Base-by-base conservation (phyloP, 1,284 basidiomycete genomes). In the Ustilago vetiveriae region DNA sequence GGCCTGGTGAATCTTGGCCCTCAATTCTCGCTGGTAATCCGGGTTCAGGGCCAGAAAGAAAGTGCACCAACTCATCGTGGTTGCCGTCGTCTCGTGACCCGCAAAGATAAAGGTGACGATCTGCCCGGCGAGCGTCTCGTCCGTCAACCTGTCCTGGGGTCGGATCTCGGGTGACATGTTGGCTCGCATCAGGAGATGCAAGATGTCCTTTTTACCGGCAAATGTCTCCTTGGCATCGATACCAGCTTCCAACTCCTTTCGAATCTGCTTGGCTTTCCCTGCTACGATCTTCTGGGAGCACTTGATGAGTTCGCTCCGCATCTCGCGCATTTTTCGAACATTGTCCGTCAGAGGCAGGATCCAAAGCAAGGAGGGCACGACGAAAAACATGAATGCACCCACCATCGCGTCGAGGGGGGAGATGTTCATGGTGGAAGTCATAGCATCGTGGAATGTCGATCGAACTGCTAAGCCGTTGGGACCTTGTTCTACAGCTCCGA, bases 101-200 rank as follows among this genome's bases (percentile, higher is more conserved):
- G 73, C 75, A 56, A 81, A 79, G 40, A 78, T 73, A 26, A 80
- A 74, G 0, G 77, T 78, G 0, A 75, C 70, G 6, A 78, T 64
- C 51, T 80, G 76, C 60, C 52, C 72, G 24, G 64, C 78, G 36
- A 51, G 69, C 48, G 33, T 58, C 32, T 44, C 72, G 38, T 78
- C 78, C 19, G 67, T 58, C 21, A 63, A n/a, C 5, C 64, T 47
- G 17, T 68, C 69, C 36, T 59, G 52, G 13, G 62, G 44, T 22
- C 52, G 53, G 29, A 68, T 64, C 29, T 63, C 69, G 17, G 63
- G 58, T 17, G 69, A 67, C 64, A 72, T 67, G 60, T 72, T 72
- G 43, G 69, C 69, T 1, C 65, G 51, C 63, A 72, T 67, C 11
- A 67, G 26, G 22, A 72, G 52, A 33, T 72, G 69, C 36, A 72